Evolutionary conservation across 768 basidiomycete species (phyloP), one percentile per base, ranked within the genome.

Genomic region (Russula olivacea): DNA sequence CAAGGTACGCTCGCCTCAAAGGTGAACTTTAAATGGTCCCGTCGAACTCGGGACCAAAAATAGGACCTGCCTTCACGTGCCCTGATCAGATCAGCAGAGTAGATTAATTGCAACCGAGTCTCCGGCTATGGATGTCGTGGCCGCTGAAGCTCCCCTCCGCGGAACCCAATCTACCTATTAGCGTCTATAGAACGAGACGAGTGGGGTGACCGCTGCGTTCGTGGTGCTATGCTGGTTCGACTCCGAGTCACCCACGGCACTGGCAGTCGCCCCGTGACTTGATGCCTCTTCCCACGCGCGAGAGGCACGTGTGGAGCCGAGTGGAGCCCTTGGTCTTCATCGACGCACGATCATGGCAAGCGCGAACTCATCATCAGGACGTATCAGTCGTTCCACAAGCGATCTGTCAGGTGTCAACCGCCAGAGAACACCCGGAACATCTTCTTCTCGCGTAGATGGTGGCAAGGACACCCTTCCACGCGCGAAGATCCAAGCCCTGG

Each of bases 401-500:
- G 62, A 55, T 36, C 53, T 49, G n/a, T 40, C 55, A 59, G 48
- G 21, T 32, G 25, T 36, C 36, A 56, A 41, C 28, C 51, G 5
- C 43, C 61, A 41, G 28, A 41, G 8, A 34, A 30, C 52, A 38
- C 9, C 30, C 21, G 51, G 38, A 8, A 17, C 56, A 4, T 51
- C 65, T n/a, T 66, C 57, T 10, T 49, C 57, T 15, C 65, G 57
- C 52, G 34, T 14, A 10, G 51, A 41, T 12, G 28, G 7, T 6
- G 9, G 28, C 43, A 65, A 60, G 17, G 43, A 50, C 11, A 54
- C 48, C 11, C 63, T 66, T 17, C 66, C 63, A 3, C 40, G 43
- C n/a, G 54, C 64, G 10, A 66, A 65, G 36, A 43, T 66, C 17
- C 64, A 60, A 32, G 66, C 66, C 17, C 14, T 66, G 17, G 66